Base-by-base conservation (phyloP, 208 protist genomes). In the Wallacemonas collosoma region DNA sequence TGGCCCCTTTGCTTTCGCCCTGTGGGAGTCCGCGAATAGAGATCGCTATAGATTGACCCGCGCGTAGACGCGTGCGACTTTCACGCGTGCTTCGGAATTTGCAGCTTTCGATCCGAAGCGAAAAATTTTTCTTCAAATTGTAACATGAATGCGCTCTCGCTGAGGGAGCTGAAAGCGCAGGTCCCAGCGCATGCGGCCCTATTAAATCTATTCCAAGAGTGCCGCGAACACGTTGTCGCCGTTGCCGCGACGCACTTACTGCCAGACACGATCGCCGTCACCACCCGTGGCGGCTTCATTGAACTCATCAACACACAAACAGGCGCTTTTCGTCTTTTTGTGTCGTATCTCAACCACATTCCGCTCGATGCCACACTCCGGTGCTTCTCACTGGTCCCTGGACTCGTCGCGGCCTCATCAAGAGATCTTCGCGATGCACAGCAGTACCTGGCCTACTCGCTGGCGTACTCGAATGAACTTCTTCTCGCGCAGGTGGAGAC, bases 391-490 rank as follows among this genome's bases (percentile, higher is more conserved):
- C 85, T 96, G 17, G 83, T 82, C 4, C 91, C 88, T 7, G 76
- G 85, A 9, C 73, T 84, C n/a, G 71, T 76, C 41, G 72, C 70
- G 15, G 72, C 75, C 39, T 63, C 62, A 6, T 17, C 50, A 41
- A 5, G 14, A 9, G 45, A 50, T 58, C 26, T 51, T 0, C n/a
- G 12, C n/a, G 4, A 44, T 4, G 77, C 66, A 38, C 67, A 73
- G 15, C 82, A 83, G 60, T 68, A 86, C 45, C 68, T 93, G 44
- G 64, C 91, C 3, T 94, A 92, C 69, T 90, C 87, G 3, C 80
- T 96, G 38, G 50, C 85, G 39, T 93, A 88, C 81, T 96, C 91
- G 5, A 96, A 96, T 65, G 88, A 96, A 72, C 79, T 96, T 3
- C 86, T 96, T 2, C 8, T 92, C n/a, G 85, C 83, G 4, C 78